A percentile compares a stretch with the other conserved stretches of the same genome.
phyloP scores from a whole-genome alignment of 2,329 filamentous ascomycete genomes.

The Aspergillus brasiliensis region DNA sequence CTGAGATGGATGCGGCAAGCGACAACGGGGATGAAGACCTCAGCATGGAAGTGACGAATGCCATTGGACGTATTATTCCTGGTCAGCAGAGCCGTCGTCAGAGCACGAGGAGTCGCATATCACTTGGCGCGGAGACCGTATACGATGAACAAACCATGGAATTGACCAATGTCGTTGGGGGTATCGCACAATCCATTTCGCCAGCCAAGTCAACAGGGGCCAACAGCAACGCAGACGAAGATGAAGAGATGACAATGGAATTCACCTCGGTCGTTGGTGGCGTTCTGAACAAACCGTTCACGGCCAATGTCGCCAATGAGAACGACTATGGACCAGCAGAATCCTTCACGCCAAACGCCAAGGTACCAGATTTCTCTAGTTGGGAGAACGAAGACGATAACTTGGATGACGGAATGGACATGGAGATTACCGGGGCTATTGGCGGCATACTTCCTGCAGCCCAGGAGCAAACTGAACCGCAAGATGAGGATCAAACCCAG shows the following conservation, averaged over 20 bases:
- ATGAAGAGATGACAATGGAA: slow-evolving; percentile 53
- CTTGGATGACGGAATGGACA: slow-evolving; percentile 44
- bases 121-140: slow-evolving; percentile 46
- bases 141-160: slow-evolving; percentile 53
- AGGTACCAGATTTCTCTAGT: slow-evolving; percentile 25
- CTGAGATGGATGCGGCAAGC: slow-evolving; percentile 32
- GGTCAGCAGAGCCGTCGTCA: slow-evolving; percentile 37
- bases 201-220: slow-evolving; percentile 30
- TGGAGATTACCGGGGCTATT: slow-evolving; percentile 62
- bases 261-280: slow-evolving; percentile 50
- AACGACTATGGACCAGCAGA: slow-evolving; percentile 13
- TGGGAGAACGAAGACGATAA: slow-evolving; percentile 32
- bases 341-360: slow-evolving; percentile 19
- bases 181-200: slow-evolving; percentile 35
- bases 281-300: slow-evolving; percentile 35
- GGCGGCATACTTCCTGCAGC: slow-evolving; percentile 47
- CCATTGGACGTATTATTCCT: slow-evolving; percentile 75
- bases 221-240: slow-evolving; percentile 37
- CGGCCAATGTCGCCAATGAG: slow-evolving; percentile 13
- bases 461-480: slow-evolving; percentile 41
- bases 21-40: slow-evolving; percentile 65
- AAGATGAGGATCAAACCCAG: slow-evolving; percentile 51
- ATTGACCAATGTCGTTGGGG: slow-evolving; percentile 48
- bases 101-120: slow-evolving; percentile 47
- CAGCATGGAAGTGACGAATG: slow-evolving; percentile 92